Evolutionary conservation across 176 grass and related monocot genomes (phyloP).

Genomic region (Elaeis guineensis): DNA sequence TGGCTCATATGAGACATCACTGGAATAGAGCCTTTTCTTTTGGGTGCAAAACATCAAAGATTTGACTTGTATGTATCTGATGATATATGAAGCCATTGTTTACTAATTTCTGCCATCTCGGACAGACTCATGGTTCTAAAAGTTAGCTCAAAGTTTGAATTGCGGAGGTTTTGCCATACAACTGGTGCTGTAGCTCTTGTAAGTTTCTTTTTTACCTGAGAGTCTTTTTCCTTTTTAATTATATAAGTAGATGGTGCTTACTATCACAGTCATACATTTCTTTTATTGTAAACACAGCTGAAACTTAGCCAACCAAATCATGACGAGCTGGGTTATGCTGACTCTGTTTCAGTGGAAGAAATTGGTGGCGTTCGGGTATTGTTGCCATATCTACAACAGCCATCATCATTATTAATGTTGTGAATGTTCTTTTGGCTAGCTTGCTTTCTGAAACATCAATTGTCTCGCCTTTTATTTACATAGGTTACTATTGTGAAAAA

Average conservation of each 20-base stretch:
- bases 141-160: slow-evolving; percentile 89
- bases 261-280: too few relatives aligned
- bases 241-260: too few relatives aligned
- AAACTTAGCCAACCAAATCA: slow-evolving; percentile 76
- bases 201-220: slow-evolving; percentile 19
- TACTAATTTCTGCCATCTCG: not conserved
- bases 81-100: too few relatives aligned
- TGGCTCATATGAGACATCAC: too few relatives aligned
- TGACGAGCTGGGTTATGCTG: slow-evolving; percentile 73
- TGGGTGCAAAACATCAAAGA: too few relatives aligned
- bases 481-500: slow-evolving; percentile 85
- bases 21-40: too few relatives aligned
- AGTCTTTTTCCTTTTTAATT: too few relatives aligned
- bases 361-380: slow-evolving; percentile 67
- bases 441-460: not conserved
- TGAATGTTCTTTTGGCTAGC: not conserved
- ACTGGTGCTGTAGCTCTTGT: slow-evolving; percentile 78
- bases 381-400: not conserved
- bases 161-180: slow-evolving; percentile 85
- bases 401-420: too few relatives aligned
- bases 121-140: slow-evolving; percentile 91
- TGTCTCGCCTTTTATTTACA: not conserved
- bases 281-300: slow-evolving; percentile 29
- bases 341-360: slow-evolving; percentile 86
- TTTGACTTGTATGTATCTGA: too few relatives aligned